These are phyloP conservation scores for Luvunga scandens DNA, from an alignment of 345 rosid species.

Conservation along the genomic window DNA sequence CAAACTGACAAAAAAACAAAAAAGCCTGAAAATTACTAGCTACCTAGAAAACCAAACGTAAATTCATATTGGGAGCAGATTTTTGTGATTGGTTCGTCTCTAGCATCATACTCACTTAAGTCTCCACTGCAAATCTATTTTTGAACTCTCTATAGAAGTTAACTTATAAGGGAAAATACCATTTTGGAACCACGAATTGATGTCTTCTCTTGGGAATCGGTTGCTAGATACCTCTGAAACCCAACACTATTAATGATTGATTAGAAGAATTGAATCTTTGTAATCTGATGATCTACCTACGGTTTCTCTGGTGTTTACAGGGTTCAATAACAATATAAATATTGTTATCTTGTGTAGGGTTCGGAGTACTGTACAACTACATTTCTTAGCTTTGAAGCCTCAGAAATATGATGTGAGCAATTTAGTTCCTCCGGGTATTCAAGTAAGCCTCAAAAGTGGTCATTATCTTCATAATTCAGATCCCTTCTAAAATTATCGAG, in stretches of 20 bases:
- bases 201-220: background rate
- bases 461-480: background rate
- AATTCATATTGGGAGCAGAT: background rate
- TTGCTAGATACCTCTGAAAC: background rate
- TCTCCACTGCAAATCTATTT: background rate
- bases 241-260: background rate
- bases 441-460: background rate
- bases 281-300: background rate
- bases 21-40: background rate
- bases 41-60: background rate
- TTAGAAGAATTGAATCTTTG: background rate
- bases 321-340: background rate
- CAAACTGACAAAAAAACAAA: too few relatives aligned
- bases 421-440: background rate
- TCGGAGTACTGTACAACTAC: background rate
- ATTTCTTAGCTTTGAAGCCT: background rate
- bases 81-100: background rate
- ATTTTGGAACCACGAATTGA: background rate
- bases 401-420: background rate
- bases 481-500: background rate
- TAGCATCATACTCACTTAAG: background rate
- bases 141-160: background rate
- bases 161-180: background rate
- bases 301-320: background rate
- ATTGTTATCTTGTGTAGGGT: conserved; percentile 2